A percentile compares a stretch with the other conserved stretches of the same genome.
These are phyloP conservation scores for Ichthyophonus hoferi DNA, from an alignment of 208 protist genomes.

Conservation along the genomic window DNA sequence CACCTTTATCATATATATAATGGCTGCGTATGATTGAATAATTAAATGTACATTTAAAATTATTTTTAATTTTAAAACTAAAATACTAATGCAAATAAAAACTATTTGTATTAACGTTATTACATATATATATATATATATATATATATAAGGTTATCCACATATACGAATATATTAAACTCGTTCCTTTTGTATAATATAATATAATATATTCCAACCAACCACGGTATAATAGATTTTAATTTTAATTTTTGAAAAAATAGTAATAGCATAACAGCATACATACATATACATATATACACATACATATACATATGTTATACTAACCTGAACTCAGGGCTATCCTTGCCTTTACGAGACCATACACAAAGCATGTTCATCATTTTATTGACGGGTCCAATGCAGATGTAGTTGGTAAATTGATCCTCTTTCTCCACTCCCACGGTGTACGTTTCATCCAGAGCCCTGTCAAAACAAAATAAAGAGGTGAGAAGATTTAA, in stretches of 20 bases:
- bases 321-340: neutral
- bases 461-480: constrained; percentile 1
- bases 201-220: too few species aligned
- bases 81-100: too few species aligned
- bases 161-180: too few species aligned
- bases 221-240: too few species aligned
- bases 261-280: neutral
- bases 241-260: too few species aligned
- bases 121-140: too few species aligned
- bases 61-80: too few species aligned
- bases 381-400: constrained; percentile 87
- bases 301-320: constrained; percentile 24
- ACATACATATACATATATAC: neutral
- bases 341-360: constrained; percentile 53
- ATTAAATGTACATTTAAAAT: too few species aligned
- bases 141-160: too few species aligned
- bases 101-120: too few species aligned
- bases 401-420: constrained; percentile 76
- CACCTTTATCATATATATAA: neutral
- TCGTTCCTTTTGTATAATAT: too few species aligned
- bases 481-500: neutral
- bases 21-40: neutral
- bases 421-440: constrained; percentile 25
- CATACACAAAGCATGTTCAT: constrained; percentile 90
- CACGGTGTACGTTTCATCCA: constrained; percentile 7